Percentiles rank a stretch among this genome's conserved stretches.
phyloP scores from a whole-genome alignment of 805 yeast species.

The Naumovozyma dairenensis region DNA sequence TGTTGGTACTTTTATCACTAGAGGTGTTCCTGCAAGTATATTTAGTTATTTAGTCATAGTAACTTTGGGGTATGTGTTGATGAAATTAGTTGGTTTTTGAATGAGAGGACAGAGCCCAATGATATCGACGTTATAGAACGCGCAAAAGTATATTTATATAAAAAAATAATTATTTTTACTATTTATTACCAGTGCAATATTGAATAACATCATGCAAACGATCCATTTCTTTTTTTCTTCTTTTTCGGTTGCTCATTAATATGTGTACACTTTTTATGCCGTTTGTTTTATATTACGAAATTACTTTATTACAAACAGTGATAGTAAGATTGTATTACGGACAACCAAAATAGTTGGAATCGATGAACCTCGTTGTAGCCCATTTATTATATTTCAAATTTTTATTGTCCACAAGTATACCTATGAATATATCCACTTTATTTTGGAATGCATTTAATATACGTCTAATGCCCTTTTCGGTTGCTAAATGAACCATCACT shows the following conservation, averaged over 20 bases:
- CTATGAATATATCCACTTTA: constrained; percentile 57
- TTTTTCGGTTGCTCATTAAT: too few relatives aligned
- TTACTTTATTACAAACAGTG: too few relatives aligned
- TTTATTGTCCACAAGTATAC: constrained; percentile 44
- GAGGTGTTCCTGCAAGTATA: constrained; percentile 84
- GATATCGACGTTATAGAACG: too few relatives aligned
- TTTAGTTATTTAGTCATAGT: constrained; percentile 64
- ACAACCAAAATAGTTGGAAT: constrained; percentile 65
- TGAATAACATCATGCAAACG: too few relatives aligned
- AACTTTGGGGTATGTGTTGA: constrained; percentile 68
- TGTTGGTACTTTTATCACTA: constrained; percentile 73
- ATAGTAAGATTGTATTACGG: constrained; percentile 6
- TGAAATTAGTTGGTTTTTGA: constrained; percentile 48
- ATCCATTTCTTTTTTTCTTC: too few relatives aligned
- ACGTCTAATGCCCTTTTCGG: constrained; percentile 68
- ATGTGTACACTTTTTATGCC: too few relatives aligned
- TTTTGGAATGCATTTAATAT: constrained; percentile 62
- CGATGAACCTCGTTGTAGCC: constrained; percentile 62
- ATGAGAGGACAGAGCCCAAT: too few relatives aligned
- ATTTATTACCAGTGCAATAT: too few relatives aligned
- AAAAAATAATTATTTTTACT: too few relatives aligned
- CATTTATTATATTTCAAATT: constrained; percentile 41
- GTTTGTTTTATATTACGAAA: too few relatives aligned
- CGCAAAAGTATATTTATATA: too few relatives aligned
- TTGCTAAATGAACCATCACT: constrained; percentile 62